A percentile compares a stretch with the other conserved stretches of the same genome.
phyloP scores from a whole-genome alignment of 2,329 filamentous ascomycete genomes.

The Capronia coronata region DNA sequence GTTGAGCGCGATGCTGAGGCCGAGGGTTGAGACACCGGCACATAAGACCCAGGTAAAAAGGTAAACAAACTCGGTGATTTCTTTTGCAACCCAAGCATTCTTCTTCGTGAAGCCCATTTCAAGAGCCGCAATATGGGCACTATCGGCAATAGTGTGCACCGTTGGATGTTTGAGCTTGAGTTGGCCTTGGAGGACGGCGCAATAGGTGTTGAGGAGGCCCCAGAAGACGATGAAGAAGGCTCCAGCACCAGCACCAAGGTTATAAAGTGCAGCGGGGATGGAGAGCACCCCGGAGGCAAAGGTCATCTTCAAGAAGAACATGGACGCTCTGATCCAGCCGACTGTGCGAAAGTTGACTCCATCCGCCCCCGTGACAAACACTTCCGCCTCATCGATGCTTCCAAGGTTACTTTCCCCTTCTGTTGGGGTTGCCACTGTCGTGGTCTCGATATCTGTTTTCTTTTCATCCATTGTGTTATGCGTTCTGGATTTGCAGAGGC shows the following conservation, averaged over 20 bases:
- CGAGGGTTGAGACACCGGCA: conserved; percentile 38
- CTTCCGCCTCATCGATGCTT: conserved; percentile 30
- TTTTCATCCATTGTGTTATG: conserved; percentile 3
- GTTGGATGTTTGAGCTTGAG: conserved; percentile 46
- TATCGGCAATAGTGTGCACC: conserved; percentile 52
- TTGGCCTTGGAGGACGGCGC: conserved; percentile 44
- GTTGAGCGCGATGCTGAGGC: conserved; percentile 40
- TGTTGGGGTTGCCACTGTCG: not conserved
- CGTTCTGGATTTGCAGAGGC: too few relatives aligned
- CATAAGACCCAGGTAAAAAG: conserved; percentile 38
- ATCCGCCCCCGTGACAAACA: conserved; percentile 42
- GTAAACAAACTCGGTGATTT: conserved; percentile 37
- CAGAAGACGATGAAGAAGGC: conserved; percentile 45
- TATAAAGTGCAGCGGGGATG: conserved; percentile 39
- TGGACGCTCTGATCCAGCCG: conserved; percentile 42
- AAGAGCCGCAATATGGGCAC: conserved; percentile 50
- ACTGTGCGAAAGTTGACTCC: conserved; percentile 46
- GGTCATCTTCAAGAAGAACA: conserved; percentile 60
- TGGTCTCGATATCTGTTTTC: conserved; percentile 3
- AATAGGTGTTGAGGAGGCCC: conserved; percentile 45
- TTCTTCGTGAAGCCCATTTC: too few relatives aligned
- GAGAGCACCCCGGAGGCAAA: conserved; percentile 92
- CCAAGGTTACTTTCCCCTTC: not conserved
- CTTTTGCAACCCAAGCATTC: conserved; percentile 31
- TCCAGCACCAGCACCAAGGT: conserved; percentile 41